Conservation (phyloP, 2,329 filamentous ascomycete species). For the Phoma sp. region DNA sequence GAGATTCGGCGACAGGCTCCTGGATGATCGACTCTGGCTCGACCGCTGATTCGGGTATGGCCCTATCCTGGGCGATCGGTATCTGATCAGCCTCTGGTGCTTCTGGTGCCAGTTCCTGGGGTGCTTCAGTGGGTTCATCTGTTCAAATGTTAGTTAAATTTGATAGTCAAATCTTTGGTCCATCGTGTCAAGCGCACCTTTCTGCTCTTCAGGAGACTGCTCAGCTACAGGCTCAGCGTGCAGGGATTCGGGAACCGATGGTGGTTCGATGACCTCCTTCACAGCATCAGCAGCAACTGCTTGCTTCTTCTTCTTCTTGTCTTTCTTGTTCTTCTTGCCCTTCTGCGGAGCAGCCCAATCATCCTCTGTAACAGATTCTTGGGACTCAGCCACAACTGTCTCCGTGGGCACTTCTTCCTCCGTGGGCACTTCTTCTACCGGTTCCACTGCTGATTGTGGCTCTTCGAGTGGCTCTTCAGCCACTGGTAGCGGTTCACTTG, state of each 20-base stretch:
- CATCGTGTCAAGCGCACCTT: background rate
- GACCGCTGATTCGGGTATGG: conserved; percentile 14
- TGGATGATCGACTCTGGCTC: conserved; percentile 16
- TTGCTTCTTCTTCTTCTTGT: conserved; percentile 19
- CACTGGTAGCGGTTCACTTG: background rate
- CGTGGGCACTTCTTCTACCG: background rate
- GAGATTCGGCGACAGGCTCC: conserved; percentile 10
- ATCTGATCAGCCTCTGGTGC: conserved; percentile 6
- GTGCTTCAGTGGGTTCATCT: conserved; percentile 9
- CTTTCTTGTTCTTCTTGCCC: conserved; percentile 14
- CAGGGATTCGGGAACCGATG: background rate
- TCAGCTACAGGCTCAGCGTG: conserved; percentile 1
- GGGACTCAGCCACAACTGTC: background rate
- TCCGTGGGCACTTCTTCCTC: background rate
- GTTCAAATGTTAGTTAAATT: conserved; percentile 1
- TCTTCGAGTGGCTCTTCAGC: background rate
- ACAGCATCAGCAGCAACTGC: background rate
- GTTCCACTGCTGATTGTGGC: background rate
- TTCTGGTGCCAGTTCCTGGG: conserved; percentile 12
- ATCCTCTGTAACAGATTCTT: background rate
- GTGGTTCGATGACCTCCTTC: background rate
- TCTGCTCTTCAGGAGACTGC: conserved; percentile 5
- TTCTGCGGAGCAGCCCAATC: conserved; percentile 12
- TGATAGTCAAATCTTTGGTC: background rate
- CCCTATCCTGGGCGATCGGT: conserved; percentile 1